Percentiles rank a stretch among this genome's conserved stretches.
Conservation (phyloP, 2,329 filamentous ascomycete species). For the Alternaria tenuissima region DNA sequence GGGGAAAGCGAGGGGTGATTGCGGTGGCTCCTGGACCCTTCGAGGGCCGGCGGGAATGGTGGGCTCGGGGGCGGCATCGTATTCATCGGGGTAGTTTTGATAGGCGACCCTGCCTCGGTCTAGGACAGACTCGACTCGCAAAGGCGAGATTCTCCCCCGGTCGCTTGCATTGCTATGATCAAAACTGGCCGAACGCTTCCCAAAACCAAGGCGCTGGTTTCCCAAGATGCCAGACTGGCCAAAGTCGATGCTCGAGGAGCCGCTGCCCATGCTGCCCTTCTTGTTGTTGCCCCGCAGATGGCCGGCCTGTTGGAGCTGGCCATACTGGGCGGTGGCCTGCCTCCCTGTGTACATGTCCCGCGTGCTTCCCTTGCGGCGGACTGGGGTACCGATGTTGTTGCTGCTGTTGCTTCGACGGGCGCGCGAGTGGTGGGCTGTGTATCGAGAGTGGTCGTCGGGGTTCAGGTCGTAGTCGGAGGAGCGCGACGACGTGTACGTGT, state of each 20-base stretch:
- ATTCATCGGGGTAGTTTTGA: constrained; percentile 63
- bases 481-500: constrained; percentile 67
- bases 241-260: constrained; percentile 71
- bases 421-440: constrained; percentile 54
- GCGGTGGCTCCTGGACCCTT: constrained; percentile 54
- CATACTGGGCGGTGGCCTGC: constrained; percentile 33
- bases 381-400: constrained; percentile 65
- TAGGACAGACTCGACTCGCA: constrained; percentile 55
- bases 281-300: constrained; percentile 57
- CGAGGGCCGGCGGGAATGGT: constrained; percentile 83
- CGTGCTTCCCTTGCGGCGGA: constrained; percentile 44
- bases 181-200: constrained; percentile 75
- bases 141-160: constrained; percentile 28
- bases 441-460: constrained; percentile 50
- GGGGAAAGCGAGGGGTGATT: constrained; percentile 51
- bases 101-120: constrained; percentile 55
- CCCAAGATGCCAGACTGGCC: constrained; percentile 67
- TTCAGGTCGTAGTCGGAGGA: constrained; percentile 64
- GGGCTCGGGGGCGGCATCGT: constrained; percentile 86
- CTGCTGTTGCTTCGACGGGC: constrained; percentile 81
- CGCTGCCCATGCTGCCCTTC: constrained; percentile 77
- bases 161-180: constrained; percentile 60
- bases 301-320: constrained; percentile 39
- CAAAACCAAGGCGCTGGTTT: constrained; percentile 64
- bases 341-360: constrained; percentile 42